Percentiles rank a stretch among this genome's conserved stretches.
phyloP scores from a whole-genome alignment of 2,329 filamentous ascomycete genomes.

The Chalara sp. region DNA sequence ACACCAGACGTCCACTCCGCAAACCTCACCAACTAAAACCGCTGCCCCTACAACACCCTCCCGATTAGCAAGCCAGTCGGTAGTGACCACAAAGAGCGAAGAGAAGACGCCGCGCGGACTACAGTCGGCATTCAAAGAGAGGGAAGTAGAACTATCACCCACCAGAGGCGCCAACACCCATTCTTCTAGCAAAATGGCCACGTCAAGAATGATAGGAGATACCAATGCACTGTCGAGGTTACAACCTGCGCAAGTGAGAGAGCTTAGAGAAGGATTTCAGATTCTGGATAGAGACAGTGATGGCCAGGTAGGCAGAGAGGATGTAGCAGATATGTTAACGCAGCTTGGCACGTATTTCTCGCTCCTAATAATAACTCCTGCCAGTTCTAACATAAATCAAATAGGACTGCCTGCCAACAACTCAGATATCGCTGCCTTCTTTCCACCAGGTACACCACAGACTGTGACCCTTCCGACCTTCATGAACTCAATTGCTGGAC shows the following conservation, averaged over 20 bases:
- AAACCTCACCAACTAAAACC: slow-evolving; percentile 47
- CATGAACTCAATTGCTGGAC: slow-evolving; percentile 71
- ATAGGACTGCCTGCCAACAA: slow-evolving; percentile 67
- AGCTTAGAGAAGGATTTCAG: slow-evolving; percentile 87
- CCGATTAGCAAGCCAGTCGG: slow-evolving; percentile 23
- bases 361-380: neutral
- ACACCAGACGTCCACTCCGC: slow-evolving; percentile 46
- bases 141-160: slow-evolving; percentile 27
- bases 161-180: slow-evolving; percentile 21
- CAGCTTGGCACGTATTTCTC: slow-evolving; percentile 58
- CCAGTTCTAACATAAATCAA: slow-evolving; percentile 1
- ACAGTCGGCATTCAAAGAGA: slow-evolving; percentile 9
- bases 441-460: slow-evolving; percentile 63
- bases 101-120: slow-evolving; percentile 25
- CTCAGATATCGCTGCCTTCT: slow-evolving; percentile 72
- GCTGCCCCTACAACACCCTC: slow-evolving; percentile 36
- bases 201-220: slow-evolving; percentile 12
- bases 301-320: slow-evolving; percentile 72
- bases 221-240: slow-evolving; percentile 60
- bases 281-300: slow-evolving; percentile 87
- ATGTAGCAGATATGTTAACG: slow-evolving; percentile 79
- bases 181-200: slow-evolving; percentile 20
- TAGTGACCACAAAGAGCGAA: slow-evolving; percentile 30
- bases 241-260: slow-evolving; percentile 75
- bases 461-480: slow-evolving; percentile 81